Evolutionary conservation across 2,329 filamentous ascomycete species (phyloP).

Genomic region (Fusarium subtropicale): DNA sequence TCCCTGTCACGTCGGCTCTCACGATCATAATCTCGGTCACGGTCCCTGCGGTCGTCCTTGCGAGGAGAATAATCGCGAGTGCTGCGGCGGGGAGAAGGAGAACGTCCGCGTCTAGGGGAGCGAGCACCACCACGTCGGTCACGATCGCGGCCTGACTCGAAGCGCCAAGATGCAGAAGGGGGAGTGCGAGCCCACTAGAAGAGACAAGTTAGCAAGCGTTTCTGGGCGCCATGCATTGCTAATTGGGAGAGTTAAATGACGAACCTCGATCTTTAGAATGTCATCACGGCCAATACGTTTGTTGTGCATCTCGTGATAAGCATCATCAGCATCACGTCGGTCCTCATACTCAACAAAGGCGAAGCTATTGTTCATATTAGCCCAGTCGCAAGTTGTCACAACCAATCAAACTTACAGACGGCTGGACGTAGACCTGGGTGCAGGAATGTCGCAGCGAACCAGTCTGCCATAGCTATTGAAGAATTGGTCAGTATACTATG

Average conservation of each 20-base stretch:
- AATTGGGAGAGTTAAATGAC: conserved; percentile 41
- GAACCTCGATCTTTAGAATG: conserved; percentile 95
- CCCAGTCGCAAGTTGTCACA: background rate
- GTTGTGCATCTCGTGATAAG: conserved; percentile 99
- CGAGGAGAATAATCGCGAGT: conserved; percentile 85
- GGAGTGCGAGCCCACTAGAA: conserved; percentile 95
- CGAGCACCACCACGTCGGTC: conserved; percentile 68
- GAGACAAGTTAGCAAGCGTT: background rate
- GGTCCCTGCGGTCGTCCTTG: conserved; percentile 86
- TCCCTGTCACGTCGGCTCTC: conserved; percentile 81
- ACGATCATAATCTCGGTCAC: conserved; percentile 82
- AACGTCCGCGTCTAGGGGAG: conserved; percentile 75
- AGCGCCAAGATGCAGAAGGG: conserved; percentile 97
- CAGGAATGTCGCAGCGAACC: conserved; percentile 97
- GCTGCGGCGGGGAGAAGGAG: conserved; percentile 81
- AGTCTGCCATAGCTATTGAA: conserved; percentile 88
- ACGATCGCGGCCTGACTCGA: conserved; percentile 88
- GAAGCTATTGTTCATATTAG: conserved; percentile 68
- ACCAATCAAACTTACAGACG: conserved; percentile 79
- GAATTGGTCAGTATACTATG: conserved; percentile 62
- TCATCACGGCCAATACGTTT: conserved; percentile 97
- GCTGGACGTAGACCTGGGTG: conserved; percentile 91
- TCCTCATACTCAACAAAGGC: conserved; percentile 99
- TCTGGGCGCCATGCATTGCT: background rate
- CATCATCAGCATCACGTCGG: conserved; percentile 96